phyloP scores from a whole-genome alignment of 1,284 basidiomycete genomes.

The Irpex sp. region DNA sequence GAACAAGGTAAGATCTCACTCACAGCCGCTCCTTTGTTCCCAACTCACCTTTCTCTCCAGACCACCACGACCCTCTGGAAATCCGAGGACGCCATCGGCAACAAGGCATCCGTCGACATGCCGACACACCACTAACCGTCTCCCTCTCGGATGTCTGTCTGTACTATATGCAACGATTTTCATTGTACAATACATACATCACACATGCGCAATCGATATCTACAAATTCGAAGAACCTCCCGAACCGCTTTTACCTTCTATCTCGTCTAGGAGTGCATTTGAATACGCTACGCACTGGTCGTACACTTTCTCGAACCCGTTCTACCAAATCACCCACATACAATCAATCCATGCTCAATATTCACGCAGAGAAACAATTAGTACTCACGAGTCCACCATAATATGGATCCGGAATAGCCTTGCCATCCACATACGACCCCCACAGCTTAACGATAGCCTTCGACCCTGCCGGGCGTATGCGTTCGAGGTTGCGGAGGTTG shows the following conservation, averaged over 20 bases:
- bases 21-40: background rate
- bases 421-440: conserved; percentile 69
- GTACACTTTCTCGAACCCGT: conserved; percentile 58
- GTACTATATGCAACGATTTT: background rate
- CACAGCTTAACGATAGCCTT: conserved; percentile 64
- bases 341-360: no score
- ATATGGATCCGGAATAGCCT: conserved; percentile 70
- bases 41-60: conserved; percentile 29
- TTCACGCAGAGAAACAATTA: conserved; percentile 3
- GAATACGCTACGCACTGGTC: conserved; percentile 64
- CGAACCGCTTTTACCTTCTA: conserved; percentile 30
- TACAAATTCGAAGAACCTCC: conserved; percentile 5
- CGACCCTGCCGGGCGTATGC: conserved; percentile 49
- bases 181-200: conserved; percentile 6
- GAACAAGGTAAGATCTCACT: conserved; percentile 55
- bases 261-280: conserved; percentile 69
- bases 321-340: conserved; percentile 26
- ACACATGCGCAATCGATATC: background rate
- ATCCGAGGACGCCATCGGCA: conserved; percentile 76
- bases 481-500: conserved; percentile 56
- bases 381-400: conserved; percentile 60
- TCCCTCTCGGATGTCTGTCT: background rate
- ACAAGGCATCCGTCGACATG: conserved; percentile 79
- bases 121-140: conserved; percentile 61
- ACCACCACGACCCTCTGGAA: conserved; percentile 83